phyloP scores from a whole-genome alignment of 208 protist species.

The Trypanosoma avium region DNA sequence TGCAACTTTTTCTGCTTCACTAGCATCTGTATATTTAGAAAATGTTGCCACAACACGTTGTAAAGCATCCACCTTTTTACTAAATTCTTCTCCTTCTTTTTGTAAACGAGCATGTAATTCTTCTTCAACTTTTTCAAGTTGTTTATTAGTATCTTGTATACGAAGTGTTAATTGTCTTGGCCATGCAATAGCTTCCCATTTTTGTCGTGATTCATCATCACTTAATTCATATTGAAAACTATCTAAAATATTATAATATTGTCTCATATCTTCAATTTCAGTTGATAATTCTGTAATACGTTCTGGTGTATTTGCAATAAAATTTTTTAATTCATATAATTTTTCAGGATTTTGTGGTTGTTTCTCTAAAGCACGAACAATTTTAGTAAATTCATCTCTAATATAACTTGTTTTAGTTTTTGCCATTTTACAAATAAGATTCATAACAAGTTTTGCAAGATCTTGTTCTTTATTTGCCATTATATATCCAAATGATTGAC shows the following conservation, averaged over 20 bases:
- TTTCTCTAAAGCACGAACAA: conserved; percentile 82
- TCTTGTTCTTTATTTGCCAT: conserved; percentile 94
- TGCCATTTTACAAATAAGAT: conserved; percentile 87
- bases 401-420: conserved; percentile 72
- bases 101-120: conserved; percentile 90
- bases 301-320: conserved; percentile 84
- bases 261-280: conserved; percentile 88
- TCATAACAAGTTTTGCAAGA: conserved; percentile 90
- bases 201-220: conserved; percentile 92
- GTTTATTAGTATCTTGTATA: conserved; percentile 71
- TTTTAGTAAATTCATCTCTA: conserved; percentile 83
- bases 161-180: conserved; percentile 85
- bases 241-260: conserved; percentile 94
- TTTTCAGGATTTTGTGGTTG: conserved; percentile 87
- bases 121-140: conserved; percentile 91
- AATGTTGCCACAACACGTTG: conserved; percentile 92
- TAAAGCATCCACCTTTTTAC: conserved; percentile 91
- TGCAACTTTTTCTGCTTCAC: conserved; percentile 91
- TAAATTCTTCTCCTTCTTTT: conserved; percentile 94
- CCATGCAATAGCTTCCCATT: conserved; percentile 95
- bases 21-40: conserved; percentile 90
- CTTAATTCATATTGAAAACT: conserved; percentile 91
- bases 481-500: conserved; percentile 90
- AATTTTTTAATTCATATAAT: conserved; percentile 90
- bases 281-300: conserved; percentile 65